Conservation (phyloP, 75 land plant genomes). For the Selaginella tamariscina region DNA sequence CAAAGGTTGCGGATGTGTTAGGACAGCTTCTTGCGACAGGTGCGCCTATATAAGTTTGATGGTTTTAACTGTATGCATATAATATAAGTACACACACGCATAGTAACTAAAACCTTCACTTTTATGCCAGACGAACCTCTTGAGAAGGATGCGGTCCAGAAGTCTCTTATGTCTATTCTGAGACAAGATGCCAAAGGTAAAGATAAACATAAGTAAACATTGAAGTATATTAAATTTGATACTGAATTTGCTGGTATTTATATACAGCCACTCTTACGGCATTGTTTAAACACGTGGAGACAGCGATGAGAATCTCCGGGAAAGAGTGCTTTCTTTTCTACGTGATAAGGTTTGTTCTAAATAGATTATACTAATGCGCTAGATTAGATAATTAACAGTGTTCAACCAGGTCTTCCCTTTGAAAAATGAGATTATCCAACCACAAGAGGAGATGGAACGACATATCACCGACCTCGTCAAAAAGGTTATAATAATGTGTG, state of each 20-base stretch:
- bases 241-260: conserved; percentile 2
- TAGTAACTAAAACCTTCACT: no score
- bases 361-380: background rate
- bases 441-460: conserved; percentile 91
- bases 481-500: no score
- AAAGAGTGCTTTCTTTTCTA: conserved; percentile 65
- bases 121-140: conserved; percentile 51
- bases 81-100: no score
- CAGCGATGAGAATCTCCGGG: conserved; percentile 73
- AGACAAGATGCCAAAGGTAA: conserved; percentile 79
- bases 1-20: conserved; percentile 72
- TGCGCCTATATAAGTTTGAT: conserved; percentile 18
- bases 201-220: background rate
- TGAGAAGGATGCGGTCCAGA: conserved; percentile 95
- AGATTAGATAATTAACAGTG: conserved; percentile 1
- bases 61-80: background rate
- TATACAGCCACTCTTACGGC: conserved; percentile 74
- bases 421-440: conserved; percentile 77
- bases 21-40: conserved; percentile 74
- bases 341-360: conserved; percentile 58
- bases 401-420: conserved; percentile 72
- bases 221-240: background rate
- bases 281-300: conserved; percentile 68
- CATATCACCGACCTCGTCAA: conserved; percentile 86
- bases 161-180: conserved; percentile 69